A percentile compares a stretch with the other conserved stretches of the same genome.
These are phyloP conservation scores for Isabelozyma rhagii DNA, from an alignment of 805 yeast genomes.

Conservation along the genomic window DNA sequence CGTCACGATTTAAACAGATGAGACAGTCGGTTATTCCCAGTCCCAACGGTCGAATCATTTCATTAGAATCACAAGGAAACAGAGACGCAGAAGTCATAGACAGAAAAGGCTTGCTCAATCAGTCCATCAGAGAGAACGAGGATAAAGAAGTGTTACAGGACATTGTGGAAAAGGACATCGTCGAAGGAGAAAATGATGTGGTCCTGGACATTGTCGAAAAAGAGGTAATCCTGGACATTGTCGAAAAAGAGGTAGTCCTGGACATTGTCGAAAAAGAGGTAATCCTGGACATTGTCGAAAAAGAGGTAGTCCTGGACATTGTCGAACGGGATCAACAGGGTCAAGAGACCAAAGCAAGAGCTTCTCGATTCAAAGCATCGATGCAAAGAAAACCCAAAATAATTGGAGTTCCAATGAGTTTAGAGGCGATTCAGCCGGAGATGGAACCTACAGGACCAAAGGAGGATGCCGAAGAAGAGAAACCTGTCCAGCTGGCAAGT, in stretches of 20 bases:
- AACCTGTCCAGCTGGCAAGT: conserved; percentile 3
- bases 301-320: neutral
- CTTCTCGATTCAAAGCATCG: conserved; percentile 1
- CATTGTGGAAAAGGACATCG: neutral
- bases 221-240: neutral
- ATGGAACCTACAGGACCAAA: conserved; percentile 1
- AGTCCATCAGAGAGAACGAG: conserved; percentile 11
- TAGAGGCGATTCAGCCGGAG: neutral
- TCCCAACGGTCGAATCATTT: neutral
- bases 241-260: neutral
- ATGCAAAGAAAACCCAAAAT: neutral
- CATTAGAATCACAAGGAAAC: neutral
- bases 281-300: neutral
- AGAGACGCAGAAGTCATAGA: conserved; percentile 7
- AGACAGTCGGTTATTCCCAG: conserved; percentile 1
- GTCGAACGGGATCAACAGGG: conserved; percentile 4
- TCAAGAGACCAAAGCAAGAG: neutral
- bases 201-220: neutral
- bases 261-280: neutral
- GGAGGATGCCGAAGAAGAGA: conserved; percentile 2
- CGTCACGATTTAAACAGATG: conserved; percentile 11
- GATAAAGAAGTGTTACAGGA: conserved; percentile 1
- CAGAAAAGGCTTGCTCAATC: conserved; percentile 7
- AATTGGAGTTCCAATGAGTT: neutral
- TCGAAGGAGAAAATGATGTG: neutral